Base-by-base conservation (phyloP, 2,329 filamentous ascomycete species). In the Triangularia verruculosa region DNA sequence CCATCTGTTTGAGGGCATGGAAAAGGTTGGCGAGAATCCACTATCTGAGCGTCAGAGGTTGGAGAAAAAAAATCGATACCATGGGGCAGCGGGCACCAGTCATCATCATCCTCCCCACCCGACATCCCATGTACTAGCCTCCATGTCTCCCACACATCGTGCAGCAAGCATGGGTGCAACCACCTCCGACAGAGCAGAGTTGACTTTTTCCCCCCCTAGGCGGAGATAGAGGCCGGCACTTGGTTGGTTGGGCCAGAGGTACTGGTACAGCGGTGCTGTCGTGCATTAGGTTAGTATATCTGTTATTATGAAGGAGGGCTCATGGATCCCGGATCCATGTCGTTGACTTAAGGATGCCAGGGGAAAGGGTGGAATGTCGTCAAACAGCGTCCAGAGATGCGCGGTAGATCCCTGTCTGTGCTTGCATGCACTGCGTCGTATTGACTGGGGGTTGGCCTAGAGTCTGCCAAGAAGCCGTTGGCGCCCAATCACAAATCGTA, bases 261-360 rank as follows among this genome's bases (percentile, higher is more conserved):
- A 70, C 65, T 67, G 64, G 68, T 69, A 70, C 69, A 59, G 63
- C 34, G 17, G 57, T 60, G 61, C 62, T 56, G 65, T 59, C 55
- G 59, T 39, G 39, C 39, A 47, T 47, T 47, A 47, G 61, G 61
- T 62, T 66, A 67, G 66, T 66, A 67, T 67, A 66, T 66, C 66
- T 69, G 69, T 71, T 72, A 67, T 65, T 66, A 71, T 65, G 66
- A 69, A 65, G 65, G 70, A 68, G 62, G 63, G 65, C 52, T 57
- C 62, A 24, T 64, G 24, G 72, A 78, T 72, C 77, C 76, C 72
- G 74, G 77, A 77, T 77, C 77, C 77, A 76, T 77, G 76, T 75
- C 72, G 71, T 75, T 70, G 72, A 70, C 63, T 69, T 72, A 67
- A 62, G 66, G 65, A 54, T 64, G 51, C 63, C 65, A 65, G 69